Conservation (phyloP, 2,329 filamentous ascomycete genomes). For the Neurospora sp. region DNA sequence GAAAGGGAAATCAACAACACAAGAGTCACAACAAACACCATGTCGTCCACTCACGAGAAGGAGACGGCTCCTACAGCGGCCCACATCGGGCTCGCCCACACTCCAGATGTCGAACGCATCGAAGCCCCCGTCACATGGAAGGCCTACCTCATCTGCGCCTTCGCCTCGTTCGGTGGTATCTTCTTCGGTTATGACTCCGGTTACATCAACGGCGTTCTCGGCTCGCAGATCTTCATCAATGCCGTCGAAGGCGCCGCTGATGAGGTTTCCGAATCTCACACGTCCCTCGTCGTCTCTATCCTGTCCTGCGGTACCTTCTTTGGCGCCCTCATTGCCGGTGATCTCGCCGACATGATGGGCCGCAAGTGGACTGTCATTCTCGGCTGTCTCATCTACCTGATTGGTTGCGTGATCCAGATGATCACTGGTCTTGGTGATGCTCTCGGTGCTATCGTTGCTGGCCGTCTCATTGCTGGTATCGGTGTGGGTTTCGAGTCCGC, state of each 20-base stretch:
- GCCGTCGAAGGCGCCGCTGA: slow-evolving; percentile 35
- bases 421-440: slow-evolving; percentile 34
- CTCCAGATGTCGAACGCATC: slow-evolving; percentile 46
- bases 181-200: slow-evolving; percentile 75
- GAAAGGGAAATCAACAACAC: background rate
- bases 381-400: slow-evolving; percentile 61
- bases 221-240: slow-evolving; percentile 39
- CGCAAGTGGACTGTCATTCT: slow-evolving; percentile 62
- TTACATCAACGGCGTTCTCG: slow-evolving; percentile 60
- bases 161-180: slow-evolving; percentile 62
- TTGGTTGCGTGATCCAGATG: slow-evolving; percentile 62
- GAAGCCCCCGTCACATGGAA: slow-evolving; percentile 61
- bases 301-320: slow-evolving; percentile 73
- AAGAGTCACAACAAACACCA: slow-evolving; percentile 6
- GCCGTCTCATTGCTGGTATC: slow-evolving; percentile 65
- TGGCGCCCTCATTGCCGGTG: slow-evolving; percentile 66
- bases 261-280: slow-evolving; percentile 31
- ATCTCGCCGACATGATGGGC: slow-evolving; percentile 66
- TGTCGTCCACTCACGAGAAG: slow-evolving; percentile 14
- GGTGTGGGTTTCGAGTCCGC: slow-evolving; percentile 76
- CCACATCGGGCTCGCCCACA: slow-evolving; percentile 26
- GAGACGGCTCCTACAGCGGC: slow-evolving; percentile 8
- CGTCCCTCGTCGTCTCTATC: slow-evolving; percentile 60
- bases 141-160: slow-evolving; percentile 61
- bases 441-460: slow-evolving; percentile 56